These are phyloP conservation scores for Leccinum subrobustum DNA, from an alignment of 1,284 basidiomycete genomes.

Conservation along the genomic window DNA sequence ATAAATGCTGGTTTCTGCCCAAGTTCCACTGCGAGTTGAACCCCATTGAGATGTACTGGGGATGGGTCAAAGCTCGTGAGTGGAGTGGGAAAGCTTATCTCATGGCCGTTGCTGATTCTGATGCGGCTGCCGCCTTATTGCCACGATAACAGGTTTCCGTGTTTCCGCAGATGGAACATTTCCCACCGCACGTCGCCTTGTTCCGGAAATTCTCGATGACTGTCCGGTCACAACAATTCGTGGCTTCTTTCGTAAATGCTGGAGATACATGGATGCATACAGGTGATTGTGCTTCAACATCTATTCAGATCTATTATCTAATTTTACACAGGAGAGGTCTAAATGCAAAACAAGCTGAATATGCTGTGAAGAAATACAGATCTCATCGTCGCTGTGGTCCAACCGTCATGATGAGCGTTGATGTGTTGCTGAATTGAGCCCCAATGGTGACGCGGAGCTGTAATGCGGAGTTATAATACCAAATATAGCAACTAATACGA, in stretches of 20 bases:
- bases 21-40: not conserved
- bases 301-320: not conserved
- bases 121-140: not conserved
- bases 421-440: too few species aligned
- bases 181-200: not conserved
- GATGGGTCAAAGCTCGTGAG: not conserved
- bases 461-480: too few species aligned
- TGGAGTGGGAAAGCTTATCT: not conserved
- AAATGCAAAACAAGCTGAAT: not conserved
- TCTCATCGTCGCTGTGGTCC: not conserved
- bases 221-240: not conserved
- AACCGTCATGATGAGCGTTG: too few species aligned
- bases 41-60: not conserved
- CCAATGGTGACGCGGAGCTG: too few species aligned
- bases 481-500: too few species aligned
- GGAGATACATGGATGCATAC: not conserved
- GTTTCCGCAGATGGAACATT: not conserved
- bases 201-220: not conserved
- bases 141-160: not conserved
- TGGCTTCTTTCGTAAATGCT: not conserved
- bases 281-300: not conserved
- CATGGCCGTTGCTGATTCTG: not conserved
- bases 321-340: not conserved
- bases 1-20: not conserved
- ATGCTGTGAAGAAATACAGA: not conserved